Evolutionary conservation across 441 rosid genomes (phyloP).

Genomic region (Kokia cookei): DNA sequence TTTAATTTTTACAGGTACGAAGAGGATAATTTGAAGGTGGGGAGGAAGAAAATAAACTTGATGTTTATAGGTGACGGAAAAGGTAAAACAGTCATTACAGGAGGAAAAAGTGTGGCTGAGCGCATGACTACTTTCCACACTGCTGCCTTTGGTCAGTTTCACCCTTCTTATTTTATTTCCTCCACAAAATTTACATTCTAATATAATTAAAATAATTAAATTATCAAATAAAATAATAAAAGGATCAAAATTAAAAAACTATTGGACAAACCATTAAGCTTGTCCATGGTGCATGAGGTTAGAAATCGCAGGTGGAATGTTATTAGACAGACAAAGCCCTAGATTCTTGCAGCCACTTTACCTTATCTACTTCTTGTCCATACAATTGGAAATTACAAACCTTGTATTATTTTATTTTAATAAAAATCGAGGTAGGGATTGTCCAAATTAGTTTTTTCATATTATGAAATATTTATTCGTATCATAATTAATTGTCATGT

Average conservation of each 20-base stretch:
- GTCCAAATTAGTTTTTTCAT: too few relatives aligned
- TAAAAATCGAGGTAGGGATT: too few relatives aligned
- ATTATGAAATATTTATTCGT: too few relatives aligned
- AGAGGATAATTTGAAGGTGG: slow-evolving; percentile 68
- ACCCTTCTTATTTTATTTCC: neutral
- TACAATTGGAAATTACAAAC: neutral
- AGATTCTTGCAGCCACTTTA: neutral
- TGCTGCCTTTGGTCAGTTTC: slow-evolving; percentile 67
- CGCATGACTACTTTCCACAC: slow-evolving; percentile 88
- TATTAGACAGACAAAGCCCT: neutral
- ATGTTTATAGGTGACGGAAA: slow-evolving; percentile 95
- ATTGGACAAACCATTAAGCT: neutral
- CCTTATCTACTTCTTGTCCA: neutral
- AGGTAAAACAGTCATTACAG: slow-evolving; percentile 71
- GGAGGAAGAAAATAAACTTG: slow-evolving; percentile 74
- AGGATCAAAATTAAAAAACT: neutral
- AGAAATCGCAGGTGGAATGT: neutral
- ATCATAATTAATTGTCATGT: neutral
- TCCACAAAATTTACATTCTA: neutral
- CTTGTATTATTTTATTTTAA: too few relatives aligned
- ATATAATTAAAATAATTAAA: neutral
- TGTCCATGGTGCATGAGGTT: neutral
- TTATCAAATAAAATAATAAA: neutral
- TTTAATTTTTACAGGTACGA: slow-evolving; percentile 51
- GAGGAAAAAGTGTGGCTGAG: slow-evolving; percentile 50